These are phyloP conservation scores for Podaxis sp. DNA, from an alignment of 768 basidiomycete species.

Conservation along the genomic window DNA sequence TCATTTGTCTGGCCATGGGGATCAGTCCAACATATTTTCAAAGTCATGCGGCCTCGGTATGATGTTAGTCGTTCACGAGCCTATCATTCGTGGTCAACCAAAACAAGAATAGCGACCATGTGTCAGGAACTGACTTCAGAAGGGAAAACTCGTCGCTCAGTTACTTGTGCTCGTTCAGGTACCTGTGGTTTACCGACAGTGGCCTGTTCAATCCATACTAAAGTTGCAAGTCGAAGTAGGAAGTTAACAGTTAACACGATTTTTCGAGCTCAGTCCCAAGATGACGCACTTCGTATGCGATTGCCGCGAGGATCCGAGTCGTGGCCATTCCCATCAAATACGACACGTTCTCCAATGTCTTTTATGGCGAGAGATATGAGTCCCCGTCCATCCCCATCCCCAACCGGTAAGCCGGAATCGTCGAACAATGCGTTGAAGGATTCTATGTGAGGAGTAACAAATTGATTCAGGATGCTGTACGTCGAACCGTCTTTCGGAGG, in stretches of 20 bases:
- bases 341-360: slow-evolving; percentile 88
- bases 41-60: slow-evolving; percentile 87
- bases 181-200: slow-evolving; percentile 83
- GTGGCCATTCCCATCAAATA: slow-evolving; percentile 74
- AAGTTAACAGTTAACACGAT: background rate
- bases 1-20: slow-evolving; percentile 63
- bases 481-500: slow-evolving; percentile 68
- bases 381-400: slow-evolving; percentile 76
- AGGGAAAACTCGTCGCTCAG: slow-evolving; percentile 80
- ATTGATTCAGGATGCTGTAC: slow-evolving; percentile 83
- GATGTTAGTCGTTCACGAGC: slow-evolving; percentile 91
- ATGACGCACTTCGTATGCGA: slow-evolving; percentile 71
- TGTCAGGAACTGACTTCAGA: slow-evolving; percentile 59
- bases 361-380: slow-evolving; percentile 72
- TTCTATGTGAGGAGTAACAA: slow-evolving; percentile 90
- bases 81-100: slow-evolving; percentile 32
- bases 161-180: slow-evolving; percentile 72
- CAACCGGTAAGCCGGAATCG: slow-evolving; percentile 74
- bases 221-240: slow-evolving; percentile 11
- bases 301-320: slow-evolving; percentile 73
- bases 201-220: slow-evolving; percentile 90
- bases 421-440: slow-evolving; percentile 97
- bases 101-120: background rate
- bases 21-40: slow-evolving; percentile 82
- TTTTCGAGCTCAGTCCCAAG: background rate